Conservation (phyloP, 2,329 filamentous ascomycete species). For the Thielaviopsis populi region DNA sequence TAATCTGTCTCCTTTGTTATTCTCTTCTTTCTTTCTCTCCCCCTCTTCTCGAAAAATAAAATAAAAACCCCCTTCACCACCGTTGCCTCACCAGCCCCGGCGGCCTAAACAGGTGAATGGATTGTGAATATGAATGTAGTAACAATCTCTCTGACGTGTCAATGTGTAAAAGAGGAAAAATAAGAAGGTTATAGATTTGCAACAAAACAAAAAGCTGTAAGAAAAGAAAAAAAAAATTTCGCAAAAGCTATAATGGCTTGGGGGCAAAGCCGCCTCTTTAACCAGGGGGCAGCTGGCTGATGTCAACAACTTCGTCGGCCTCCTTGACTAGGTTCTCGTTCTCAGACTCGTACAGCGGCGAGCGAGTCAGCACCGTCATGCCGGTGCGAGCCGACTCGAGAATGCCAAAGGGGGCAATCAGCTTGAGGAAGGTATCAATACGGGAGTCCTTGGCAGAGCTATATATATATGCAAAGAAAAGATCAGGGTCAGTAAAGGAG, state of each 20-base stretch:
- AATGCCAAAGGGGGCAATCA: constrained; percentile 87
- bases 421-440: constrained; percentile 96
- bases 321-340: constrained; percentile 62
- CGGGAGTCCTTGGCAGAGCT: constrained; percentile 83
- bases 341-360: constrained; percentile 64
- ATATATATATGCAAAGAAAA: constrained; percentile 24
- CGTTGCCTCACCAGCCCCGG: neutral
- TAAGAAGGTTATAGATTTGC: neutral
- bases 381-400: constrained; percentile 91
- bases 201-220: constrained; percentile 30
- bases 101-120: neutral
- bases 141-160: constrained; percentile 74
- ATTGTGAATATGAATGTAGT: neutral
- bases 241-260: constrained; percentile 8
- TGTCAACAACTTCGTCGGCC: constrained; percentile 86
- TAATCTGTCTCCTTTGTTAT: constrained; percentile 16
- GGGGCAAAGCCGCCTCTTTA: constrained; percentile 30
- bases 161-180: constrained; percentile 44
- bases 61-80: neutral
- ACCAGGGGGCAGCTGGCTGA: constrained; percentile 82
- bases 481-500: constrained; percentile 19
- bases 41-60: too few species aligned
- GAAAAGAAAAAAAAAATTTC: neutral
- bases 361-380: constrained; percentile 90
- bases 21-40: neutral